Evolutionary conservation across 345 rosid genomes (phyloP).

Genomic region (Gossypium rotundifolium): DNA sequence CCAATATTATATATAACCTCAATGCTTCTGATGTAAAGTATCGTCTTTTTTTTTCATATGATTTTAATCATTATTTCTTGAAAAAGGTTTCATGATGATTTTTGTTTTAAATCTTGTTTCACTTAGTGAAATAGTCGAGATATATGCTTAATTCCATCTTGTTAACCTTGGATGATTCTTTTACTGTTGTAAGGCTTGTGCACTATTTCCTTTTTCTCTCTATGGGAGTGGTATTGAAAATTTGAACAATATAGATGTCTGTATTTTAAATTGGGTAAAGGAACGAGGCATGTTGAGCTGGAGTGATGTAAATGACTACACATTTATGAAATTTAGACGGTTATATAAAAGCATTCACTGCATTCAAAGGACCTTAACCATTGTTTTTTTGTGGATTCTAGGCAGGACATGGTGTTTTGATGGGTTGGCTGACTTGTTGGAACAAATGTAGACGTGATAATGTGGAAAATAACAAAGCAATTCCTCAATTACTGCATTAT

Average conservation of each 20-base stretch:
- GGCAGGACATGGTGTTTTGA: background rate
- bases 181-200: background rate
- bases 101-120: background rate
- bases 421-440: background rate
- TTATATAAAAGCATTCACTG: background rate
- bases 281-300: background rate
- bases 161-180: background rate
- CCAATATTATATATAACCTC: background rate
- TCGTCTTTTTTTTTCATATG: background rate
- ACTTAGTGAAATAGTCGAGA: background rate
- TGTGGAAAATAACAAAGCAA: background rate
- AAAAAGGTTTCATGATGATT: background rate
- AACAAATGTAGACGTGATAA: background rate
- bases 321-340: background rate
- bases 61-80: background rate
- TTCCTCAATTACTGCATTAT: background rate
- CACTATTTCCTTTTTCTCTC: background rate
- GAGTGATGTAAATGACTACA: background rate
- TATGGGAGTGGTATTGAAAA: too few relatives aligned
- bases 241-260: background rate
- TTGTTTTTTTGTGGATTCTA: background rate
- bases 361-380: background rate
- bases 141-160: background rate
- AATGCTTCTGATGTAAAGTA: background rate
- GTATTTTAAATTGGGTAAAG: background rate